phyloP scores from a whole-genome alignment of 2,329 filamentous ascomycete genomes.

The Diaporthe nobilis region DNA sequence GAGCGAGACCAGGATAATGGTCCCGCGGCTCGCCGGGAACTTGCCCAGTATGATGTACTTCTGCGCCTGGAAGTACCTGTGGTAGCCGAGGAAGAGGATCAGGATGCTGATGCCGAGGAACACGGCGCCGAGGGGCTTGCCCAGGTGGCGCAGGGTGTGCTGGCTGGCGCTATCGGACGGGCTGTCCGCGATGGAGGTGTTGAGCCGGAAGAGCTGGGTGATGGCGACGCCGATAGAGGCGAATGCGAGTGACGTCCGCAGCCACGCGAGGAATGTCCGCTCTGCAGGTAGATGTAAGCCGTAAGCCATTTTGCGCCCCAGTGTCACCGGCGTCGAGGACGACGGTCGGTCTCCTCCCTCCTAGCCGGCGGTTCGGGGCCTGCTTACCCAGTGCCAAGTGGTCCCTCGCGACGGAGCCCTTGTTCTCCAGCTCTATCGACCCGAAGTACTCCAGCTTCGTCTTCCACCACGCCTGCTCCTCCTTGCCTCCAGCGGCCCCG shows the following conservation, averaged over 20 bases:
- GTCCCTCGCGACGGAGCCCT: constrained; percentile 85
- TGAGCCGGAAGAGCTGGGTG: constrained; percentile 87
- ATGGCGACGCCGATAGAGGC: constrained; percentile 87
- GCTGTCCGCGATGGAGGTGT: constrained; percentile 69
- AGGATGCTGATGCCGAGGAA: constrained; percentile 84
- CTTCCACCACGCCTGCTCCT: constrained; percentile 64
- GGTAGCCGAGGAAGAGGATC: constrained; percentile 82
- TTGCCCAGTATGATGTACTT: constrained; percentile 85
- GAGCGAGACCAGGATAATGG: constrained; percentile 77
- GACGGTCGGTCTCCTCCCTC: background rate
- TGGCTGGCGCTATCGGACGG: constrained; percentile 52
- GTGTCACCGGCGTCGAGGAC: background rate
- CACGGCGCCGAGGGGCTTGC: constrained; percentile 81
- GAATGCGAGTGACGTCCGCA: constrained; percentile 85
- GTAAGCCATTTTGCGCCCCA: constrained; percentile 5
- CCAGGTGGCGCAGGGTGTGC: constrained; percentile 71
- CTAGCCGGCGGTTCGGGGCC: background rate
- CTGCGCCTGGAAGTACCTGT: constrained; percentile 83
- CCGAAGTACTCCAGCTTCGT: constrained; percentile 63
- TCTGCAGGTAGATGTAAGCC: constrained; percentile 62
- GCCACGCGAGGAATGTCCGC: constrained; percentile 87
- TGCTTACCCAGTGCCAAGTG: constrained; percentile 81
- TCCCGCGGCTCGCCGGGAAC: constrained; percentile 65
- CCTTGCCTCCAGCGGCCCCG: constrained; percentile 40
- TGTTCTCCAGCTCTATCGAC: constrained; percentile 85